Conservation (phyloP, 2,329 filamentous ascomycete genomes). For the Colletotrichum chrysophilum region DNA sequence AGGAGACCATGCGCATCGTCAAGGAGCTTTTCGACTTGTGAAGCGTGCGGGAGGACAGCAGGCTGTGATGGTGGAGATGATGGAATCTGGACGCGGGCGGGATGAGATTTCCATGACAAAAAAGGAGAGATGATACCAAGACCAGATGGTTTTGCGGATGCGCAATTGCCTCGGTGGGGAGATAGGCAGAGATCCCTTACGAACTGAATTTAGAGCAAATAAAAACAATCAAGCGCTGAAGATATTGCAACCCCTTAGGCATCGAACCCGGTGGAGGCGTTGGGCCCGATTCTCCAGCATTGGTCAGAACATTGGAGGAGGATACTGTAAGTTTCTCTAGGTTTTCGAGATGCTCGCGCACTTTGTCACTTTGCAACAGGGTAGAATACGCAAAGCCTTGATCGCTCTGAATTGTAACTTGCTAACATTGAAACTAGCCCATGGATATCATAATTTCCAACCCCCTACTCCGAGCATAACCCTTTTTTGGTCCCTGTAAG, state of each 20-base stretch:
- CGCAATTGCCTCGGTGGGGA: not conserved
- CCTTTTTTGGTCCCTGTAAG: not conserved
- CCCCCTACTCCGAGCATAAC: conserved; percentile 4
- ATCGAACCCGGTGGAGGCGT: no score
- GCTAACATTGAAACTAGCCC: not conserved
- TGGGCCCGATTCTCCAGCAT: no score
- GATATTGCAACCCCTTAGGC: no score
- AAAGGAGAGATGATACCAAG: not conserved
- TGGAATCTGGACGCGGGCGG: no score
- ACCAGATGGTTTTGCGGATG: not conserved
- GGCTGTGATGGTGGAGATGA: not conserved
- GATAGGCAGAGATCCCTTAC: not conserved
- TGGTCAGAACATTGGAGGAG: no score
- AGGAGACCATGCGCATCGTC: conserved; percentile 81
- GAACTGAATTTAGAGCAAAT: not conserved
- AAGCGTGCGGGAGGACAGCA: conserved; percentile 5
- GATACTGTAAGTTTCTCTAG: no score
- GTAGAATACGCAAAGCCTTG: not conserved
- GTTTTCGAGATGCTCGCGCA: no score
- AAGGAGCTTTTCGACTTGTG: conserved; percentile 80
- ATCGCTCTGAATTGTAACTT: not conserved
- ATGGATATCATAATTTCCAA: conserved; percentile 14
- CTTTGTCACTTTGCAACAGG: no score
- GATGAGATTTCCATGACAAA: no score
- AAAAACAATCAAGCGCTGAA: not conserved